These are phyloP conservation scores for Phytophthora tubulina DNA, from an alignment of 352 stramenopile genomes.

Conservation along the genomic window DNA sequence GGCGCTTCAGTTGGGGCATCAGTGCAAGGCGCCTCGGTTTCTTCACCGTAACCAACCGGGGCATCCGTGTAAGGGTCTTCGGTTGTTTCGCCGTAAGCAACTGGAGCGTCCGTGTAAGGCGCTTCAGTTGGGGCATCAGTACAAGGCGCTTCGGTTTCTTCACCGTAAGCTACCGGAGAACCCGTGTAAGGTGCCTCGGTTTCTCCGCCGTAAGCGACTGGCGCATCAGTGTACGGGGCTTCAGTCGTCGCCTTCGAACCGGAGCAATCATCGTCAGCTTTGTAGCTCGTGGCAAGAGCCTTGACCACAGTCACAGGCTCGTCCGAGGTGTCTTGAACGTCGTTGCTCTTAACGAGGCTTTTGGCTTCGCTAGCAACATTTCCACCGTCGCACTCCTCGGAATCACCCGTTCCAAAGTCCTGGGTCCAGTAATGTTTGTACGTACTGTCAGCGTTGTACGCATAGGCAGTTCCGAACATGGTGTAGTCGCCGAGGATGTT, in stretches of 20 bases:
- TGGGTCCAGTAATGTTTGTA: slow-evolving; percentile 67
- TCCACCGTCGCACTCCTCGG: slow-evolving; percentile 40
- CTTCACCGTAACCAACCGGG: neutral
- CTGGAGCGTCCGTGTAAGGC: neutral
- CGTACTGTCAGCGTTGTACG: slow-evolving; percentile 30
- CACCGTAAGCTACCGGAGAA: neutral
- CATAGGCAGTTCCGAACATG: slow-evolving; percentile 47
- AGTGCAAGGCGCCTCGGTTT: neutral
- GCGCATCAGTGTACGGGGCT: slow-evolving; percentile 4
- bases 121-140: neutral
- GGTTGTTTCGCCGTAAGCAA: neutral
- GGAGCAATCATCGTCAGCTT: slow-evolving; percentile 3
- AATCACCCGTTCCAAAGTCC: slow-evolving; percentile 47
- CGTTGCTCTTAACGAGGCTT: neutral
- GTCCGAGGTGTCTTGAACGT: slow-evolving; percentile 4
- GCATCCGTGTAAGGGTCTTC: neutral
- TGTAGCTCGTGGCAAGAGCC: neutral
- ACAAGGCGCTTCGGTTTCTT: neutral
- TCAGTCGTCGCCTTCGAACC: slow-evolving; percentile 13
- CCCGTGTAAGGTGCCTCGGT: slow-evolving; percentile 2
- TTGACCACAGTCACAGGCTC: neutral
- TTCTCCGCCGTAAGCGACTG: neutral
- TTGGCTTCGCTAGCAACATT: neutral
- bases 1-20: neutral
- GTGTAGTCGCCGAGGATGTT: slow-evolving; percentile 50